A percentile compares a stretch with the other conserved stretches of the same genome.
These are phyloP conservation scores for Rhododendron kiyosumense DNA, from an alignment of 148 eudicot genomes.

Conservation along the genomic window DNA sequence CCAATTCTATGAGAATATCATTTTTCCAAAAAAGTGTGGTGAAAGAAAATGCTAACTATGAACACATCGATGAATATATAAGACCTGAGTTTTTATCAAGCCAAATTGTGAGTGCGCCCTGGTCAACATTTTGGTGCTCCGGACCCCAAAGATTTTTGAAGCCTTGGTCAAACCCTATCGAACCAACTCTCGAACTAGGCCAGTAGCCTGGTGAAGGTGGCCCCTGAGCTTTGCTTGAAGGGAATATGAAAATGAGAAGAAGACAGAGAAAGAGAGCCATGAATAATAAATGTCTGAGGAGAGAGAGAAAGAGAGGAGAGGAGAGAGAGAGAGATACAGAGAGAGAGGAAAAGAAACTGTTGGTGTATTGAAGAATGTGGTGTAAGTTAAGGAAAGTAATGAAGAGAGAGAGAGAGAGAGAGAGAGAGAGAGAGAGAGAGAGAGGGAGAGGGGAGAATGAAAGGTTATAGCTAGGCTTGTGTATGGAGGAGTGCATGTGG, in stretches of 20 bases:
- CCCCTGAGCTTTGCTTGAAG: constrained; percentile 37
- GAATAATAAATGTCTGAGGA: neutral
- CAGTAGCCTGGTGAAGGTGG: constrained; percentile 83
- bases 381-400: neutral
- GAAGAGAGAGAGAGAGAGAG: neutral
- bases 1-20: neutral
- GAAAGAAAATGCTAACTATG: neutral
- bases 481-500: neutral
- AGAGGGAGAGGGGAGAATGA: neutral
- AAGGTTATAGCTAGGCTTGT: neutral
- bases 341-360: neutral
- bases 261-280: constrained; percentile 29
- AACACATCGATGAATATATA: neutral
- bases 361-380: neutral
- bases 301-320: neutral
- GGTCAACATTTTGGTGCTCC: constrained; percentile 49
- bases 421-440: neutral
- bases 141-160: constrained; percentile 83
- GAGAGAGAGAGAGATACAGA: too few species aligned
- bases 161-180: constrained; percentile 56
- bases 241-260: constrained; percentile 18
- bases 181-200: constrained; percentile 59
- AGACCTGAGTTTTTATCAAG: constrained; percentile 74
- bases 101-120: constrained; percentile 60
- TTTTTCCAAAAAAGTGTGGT: neutral